Evolutionary conservation across 129 eudicot genomes (phyloP).

Genomic region (Tanacetum coccineum): DNA sequence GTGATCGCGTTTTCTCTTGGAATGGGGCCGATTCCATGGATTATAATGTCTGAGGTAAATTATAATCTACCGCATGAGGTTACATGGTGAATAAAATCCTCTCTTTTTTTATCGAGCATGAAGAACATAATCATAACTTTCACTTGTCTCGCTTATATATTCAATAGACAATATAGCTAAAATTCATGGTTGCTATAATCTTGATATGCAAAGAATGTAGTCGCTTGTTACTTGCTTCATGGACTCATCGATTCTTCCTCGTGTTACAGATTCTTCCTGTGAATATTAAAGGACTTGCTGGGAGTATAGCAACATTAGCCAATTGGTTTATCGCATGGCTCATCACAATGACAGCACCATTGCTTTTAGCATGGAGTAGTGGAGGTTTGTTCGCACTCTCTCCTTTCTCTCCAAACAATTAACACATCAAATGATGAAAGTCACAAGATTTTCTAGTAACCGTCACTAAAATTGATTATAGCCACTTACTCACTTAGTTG

Average conservation of each 20-base stretch:
- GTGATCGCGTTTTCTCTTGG: constrained; percentile 78
- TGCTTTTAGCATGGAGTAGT: constrained; percentile 77
- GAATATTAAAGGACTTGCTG: constrained; percentile 91
- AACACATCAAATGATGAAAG: not conserved
- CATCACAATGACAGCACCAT: constrained; percentile 80
- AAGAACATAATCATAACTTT: too few species aligned
- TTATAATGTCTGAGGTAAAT: constrained; percentile 91
- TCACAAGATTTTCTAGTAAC: not conserved
- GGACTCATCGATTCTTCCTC: not conserved
- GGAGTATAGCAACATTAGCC: constrained; percentile 79
- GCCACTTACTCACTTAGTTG: too few species aligned
- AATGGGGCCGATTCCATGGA: constrained; percentile 98
- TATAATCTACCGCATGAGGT: not conserved
- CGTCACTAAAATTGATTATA: not conserved
- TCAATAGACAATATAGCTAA: too few species aligned
- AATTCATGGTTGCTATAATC: too few species aligned
- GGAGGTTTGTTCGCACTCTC: constrained; percentile 59
- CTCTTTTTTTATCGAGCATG: too few species aligned
- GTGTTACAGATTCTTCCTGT: constrained; percentile 76
- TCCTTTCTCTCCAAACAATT: constrained; percentile 17
- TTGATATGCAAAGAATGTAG: too few species aligned
- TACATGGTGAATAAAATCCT: not conserved
- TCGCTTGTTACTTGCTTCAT: not conserved
- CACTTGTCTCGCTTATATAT: too few species aligned
- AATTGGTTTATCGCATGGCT: constrained; percentile 83